Evolutionary conservation across 495 filamentous ascomycete species (phyloP).

Genomic region (Talaromyces thailandensis): DNA sequence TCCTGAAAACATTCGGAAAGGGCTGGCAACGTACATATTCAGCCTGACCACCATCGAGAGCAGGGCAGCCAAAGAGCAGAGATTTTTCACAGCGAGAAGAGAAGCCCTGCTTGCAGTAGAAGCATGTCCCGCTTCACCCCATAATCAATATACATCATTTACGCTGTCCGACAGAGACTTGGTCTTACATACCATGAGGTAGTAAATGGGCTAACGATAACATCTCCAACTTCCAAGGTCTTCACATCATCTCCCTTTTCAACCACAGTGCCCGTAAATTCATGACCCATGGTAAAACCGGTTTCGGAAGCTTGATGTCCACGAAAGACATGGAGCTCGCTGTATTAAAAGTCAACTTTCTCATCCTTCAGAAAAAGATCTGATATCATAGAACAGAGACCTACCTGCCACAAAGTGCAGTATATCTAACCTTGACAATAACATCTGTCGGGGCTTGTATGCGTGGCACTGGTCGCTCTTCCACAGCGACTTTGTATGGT

Average conservation of each 20-base stretch:
- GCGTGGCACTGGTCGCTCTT: conserved; percentile 39
- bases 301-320: conserved; percentile 60
- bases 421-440: conserved; percentile 76
- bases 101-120: conserved; percentile 78
- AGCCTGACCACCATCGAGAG: conserved; percentile 80
- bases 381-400: conserved; percentile 10
- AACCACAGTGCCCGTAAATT: conserved; percentile 73
- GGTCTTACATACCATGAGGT: conserved; percentile 60
- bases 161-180: neutral
- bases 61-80: conserved; percentile 63
- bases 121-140: conserved; percentile 60
- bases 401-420: conserved; percentile 86
- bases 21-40: conserved; percentile 53
- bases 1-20: neutral
- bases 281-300: conserved; percentile 60
- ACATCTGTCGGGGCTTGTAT: conserved; percentile 67
- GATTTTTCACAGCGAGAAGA: conserved; percentile 76
- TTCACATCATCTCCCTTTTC: conserved; percentile 60
- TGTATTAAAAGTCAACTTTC: conserved; percentile 19
- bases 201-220: conserved; percentile 77
- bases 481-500: conserved; percentile 37
- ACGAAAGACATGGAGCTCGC: conserved; percentile 85
- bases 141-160: conserved; percentile 7
- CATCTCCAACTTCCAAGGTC: conserved; percentile 64
- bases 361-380: too few species aligned